Evolutionary conservation across 2,329 filamentous ascomycete genomes (phyloP), one percentile per base, ranked within the genome.

Genomic region (Alternaria panax): DNA sequence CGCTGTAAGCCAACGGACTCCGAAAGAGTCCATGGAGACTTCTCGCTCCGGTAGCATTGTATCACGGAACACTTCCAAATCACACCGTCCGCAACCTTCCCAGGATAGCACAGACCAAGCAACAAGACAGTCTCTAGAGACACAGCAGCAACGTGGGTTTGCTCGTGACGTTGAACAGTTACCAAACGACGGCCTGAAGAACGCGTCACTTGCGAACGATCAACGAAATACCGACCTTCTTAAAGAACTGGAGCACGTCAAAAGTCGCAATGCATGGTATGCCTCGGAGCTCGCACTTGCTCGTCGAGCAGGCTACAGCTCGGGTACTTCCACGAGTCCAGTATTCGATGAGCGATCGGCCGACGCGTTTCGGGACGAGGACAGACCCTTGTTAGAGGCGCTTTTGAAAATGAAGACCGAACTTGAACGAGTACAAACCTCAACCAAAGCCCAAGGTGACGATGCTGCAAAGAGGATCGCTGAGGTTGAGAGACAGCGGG

Each of bases 241-340:
- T 14, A 94, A 95, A 75, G 95, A 99, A 75, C 84, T 99, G 2
- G 94, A 99, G 74, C 85, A 88, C 8, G 86, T 90, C 4, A 92
- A 92, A 71, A 95, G 90, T 72, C 88, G 91, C 51, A 98, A 97
- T 79, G 94, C 94, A 0, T 99, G 95, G 95, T 97, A 96, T 78
- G 92, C 93, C 7, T 97, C 94, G 0, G 95, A 99, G 79, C 83
- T 99, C 45, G 92, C 96, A 58, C 83, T 99, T 64, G 96, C 95
- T 7, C 88, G 91, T 50, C 97, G 97, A 79, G 88, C 92, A 40
- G 95, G 95, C 5, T 99, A 98, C 72, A 85, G 88, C 7, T 86
- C 92, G 16, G 92, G 87, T 63, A 82, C 88, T 3, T 88, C 88
- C 1, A 85, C 88, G 25, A 91, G 87, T 71, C 88, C 92, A 14